A percentile compares a stretch with the other conserved stretches of the same genome.
phyloP scores from a whole-genome alignment of 2,329 filamentous ascomycete genomes.

The Fusarium transvaalense region DNA sequence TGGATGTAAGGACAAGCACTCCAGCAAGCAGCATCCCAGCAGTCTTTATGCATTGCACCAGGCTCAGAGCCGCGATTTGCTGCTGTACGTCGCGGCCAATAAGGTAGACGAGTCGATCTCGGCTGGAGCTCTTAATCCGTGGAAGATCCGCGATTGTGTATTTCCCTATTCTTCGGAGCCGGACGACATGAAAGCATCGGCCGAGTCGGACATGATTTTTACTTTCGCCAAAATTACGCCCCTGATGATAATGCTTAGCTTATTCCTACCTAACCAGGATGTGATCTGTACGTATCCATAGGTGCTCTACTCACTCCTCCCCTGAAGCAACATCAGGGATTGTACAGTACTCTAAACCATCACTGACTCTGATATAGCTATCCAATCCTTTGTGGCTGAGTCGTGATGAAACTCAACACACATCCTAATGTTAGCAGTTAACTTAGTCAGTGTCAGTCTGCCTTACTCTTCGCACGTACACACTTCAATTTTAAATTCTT shows the following conservation, averaged over 20 bases:
- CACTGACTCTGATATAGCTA: conserved; percentile 7
- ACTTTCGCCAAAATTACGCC: conserved; percentile 2
- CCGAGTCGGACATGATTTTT: conserved; percentile 25
- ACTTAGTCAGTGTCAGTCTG: conserved; percentile 8
- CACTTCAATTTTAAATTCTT: conserved; percentile 24
- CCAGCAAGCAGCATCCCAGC: not conserved
- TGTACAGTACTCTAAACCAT: not conserved
- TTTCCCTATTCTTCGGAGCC: conserved; percentile 23
- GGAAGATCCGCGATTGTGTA: not conserved
- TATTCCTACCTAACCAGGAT: conserved; percentile 16
- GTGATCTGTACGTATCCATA: conserved; percentile 7
- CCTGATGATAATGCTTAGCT: conserved; percentile 18
- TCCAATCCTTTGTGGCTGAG: conserved; percentile 23
- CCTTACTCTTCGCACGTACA: conserved; percentile 12
- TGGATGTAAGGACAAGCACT: not conserved
- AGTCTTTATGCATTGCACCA: not conserved
- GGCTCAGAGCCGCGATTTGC: not conserved
- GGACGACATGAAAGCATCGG: not conserved
- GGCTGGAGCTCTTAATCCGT: conserved; percentile 22
- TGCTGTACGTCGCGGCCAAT: not conserved
- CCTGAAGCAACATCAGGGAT: not conserved
- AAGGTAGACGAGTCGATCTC: not conserved
- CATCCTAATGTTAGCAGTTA: not conserved
- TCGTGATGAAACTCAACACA: conserved; percentile 11
- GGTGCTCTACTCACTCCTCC: not conserved